Percentiles rank a stretch among this genome's conserved stretches.
Conservation (phyloP, 2,329 filamentous ascomycete genomes). For the Dothideomycetidae sp. region DNA sequence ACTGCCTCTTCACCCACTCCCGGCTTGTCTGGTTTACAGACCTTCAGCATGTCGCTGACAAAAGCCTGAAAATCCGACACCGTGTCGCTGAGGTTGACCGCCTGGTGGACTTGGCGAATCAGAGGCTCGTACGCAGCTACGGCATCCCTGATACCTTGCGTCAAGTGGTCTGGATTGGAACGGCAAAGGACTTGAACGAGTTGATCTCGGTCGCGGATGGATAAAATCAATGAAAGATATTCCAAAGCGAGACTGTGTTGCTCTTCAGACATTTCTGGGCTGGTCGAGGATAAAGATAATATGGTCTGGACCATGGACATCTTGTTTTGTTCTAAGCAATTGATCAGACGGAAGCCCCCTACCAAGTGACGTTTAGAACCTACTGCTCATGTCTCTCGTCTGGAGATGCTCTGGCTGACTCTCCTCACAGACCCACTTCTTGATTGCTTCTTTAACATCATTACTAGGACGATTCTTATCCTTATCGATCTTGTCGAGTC, state of each 20-base stretch:
- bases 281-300: constrained; percentile 38
- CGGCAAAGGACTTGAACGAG: constrained; percentile 54
- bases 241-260: constrained; percentile 53
- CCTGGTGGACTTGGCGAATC: constrained; percentile 56
- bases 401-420: constrained; percentile 44
- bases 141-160: constrained; percentile 48
- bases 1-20: constrained; percentile 18
- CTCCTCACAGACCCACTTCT: constrained; percentile 38
- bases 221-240: constrained; percentile 57
- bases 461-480: constrained; percentile 44
- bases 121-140: constrained; percentile 60
- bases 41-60: constrained; percentile 55
- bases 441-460: constrained; percentile 47
- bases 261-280: constrained; percentile 37
- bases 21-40: constrained; percentile 22
- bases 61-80: constrained; percentile 54
- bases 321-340: constrained; percentile 19
- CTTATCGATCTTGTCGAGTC: constrained; percentile 50
- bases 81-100: constrained; percentile 56
- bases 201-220: constrained; percentile 58
- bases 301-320: constrained; percentile 55
- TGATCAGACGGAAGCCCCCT: background rate
- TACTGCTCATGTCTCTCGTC: constrained; percentile 41
- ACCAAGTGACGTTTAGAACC: constrained; percentile 17
- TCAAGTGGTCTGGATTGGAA: constrained; percentile 57